Base-by-base conservation (phyloP, 345 rosid genomes). In the Dipteronia sinensis region DNA sequence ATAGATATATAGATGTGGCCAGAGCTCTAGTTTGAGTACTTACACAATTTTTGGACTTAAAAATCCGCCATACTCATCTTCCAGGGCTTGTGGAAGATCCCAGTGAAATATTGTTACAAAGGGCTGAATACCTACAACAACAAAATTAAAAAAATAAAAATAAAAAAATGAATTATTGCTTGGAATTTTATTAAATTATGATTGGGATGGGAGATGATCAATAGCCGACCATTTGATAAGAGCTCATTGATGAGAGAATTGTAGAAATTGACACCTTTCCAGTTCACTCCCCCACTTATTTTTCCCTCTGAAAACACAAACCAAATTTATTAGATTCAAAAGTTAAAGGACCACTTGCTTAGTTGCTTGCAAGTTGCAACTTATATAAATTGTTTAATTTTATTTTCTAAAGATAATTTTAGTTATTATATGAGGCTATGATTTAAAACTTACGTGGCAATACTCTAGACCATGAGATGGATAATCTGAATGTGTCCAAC, bases 41-140 rank as follows among this genome's bases (percentile, higher is more conserved):
- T 85, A 85, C 91, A 81, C 75, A 65, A 79, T 77, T 51, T 82
- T 46, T 19, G 86, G 82, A 59, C 87, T 89, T 69, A 79, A 71
- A 55, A 89, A 86, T 51, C 93, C 93, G 22, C 73, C 82, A 67
- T 88, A 89, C 40, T 89, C 91, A 42, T 88, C 91, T 76, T 88
- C 87, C 34, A 86, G 82, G 6, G 88, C 85, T 82, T 89, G 91
- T 2, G 91, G 91, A 68, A 83, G 79, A 82, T 89, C 89, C 88
- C 89, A 89, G 7, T 86, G 93, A 20, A 81, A 83, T 15, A 89
- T 69, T 27, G 90, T 86, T 15, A 85, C 89, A 6, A 88, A 84
- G 19, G 93, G 93, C 20, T 68, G 77, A 65, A 89, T 76, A 63
- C 89, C 93, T 87, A 65, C 25, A 75, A 25, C 67, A 31, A 31